Evolutionary conservation across 2,329 filamentous ascomycete species (phyloP), one percentile per base, ranked within the genome.

Genomic region (Mycosphaerella arachidis): DNA sequence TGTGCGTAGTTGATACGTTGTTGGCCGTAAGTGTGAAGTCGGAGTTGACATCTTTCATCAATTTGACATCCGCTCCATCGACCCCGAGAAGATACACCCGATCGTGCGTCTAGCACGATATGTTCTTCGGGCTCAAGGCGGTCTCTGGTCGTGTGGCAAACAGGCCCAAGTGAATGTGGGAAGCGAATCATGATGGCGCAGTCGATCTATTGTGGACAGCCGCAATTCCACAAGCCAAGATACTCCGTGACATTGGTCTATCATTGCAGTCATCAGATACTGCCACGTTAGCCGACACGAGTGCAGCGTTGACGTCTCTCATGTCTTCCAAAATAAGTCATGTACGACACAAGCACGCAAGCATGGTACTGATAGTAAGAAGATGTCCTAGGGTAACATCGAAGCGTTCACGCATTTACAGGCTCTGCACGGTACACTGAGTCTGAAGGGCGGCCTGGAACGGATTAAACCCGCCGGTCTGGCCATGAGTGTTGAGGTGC

Each of bases 351-450:
- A 18, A 50, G 10, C 8, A 29, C 12, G 5, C 20, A 12, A 27
- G 18, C 12, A n/a, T 31, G 46, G 37, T 43, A 16, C 40, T 58
- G 33, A 58, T 40, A 16, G 5, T 27, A 7, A 12, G 1, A 24
- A 55, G 51, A 58, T 58, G 43, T 58, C 56, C 9, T 31, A 31
- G 54, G 37, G 51, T 31, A 54, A 29, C 27, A 20, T 8, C n/a
- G 56, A 58, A 20, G 56, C 56, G 5, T 46, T 58, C 37, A 58
- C 51, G 24, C 56, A 58, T 16, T 29, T 58, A 27, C 50, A 50
- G 35, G 51, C 40, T 13, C 29, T 55, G 6, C 29, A 52, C 24
- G 52, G 55, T 18, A 50, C 51, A 10, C n/a, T 57, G 7, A 27
- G 16, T 31, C 53, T 55, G 6, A 43, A 52, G 29, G 31, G 29